Evolutionary conservation across 768 basidiomycete genomes (phyloP).

Genomic region (Serendipita vermifera): DNA sequence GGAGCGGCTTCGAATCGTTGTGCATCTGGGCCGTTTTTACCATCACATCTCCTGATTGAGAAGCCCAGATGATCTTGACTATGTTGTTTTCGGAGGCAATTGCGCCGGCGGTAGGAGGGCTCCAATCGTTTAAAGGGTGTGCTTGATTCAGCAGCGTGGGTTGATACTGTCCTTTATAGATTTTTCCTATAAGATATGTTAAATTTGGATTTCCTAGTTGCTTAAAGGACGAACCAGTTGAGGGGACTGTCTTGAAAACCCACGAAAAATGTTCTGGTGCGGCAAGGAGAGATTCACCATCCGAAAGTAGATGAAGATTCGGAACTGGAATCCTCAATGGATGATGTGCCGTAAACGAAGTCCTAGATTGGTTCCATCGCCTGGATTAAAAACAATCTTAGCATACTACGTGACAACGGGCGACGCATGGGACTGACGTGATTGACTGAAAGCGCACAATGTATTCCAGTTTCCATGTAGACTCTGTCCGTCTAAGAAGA

Average conservation of each 20-base stretch:
- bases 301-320: background rate
- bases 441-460: conserved; percentile 41
- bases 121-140: conserved; percentile 6
- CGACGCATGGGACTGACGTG: conserved; percentile 29
- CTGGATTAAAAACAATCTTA: conserved; percentile 26
- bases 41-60: conserved; percentile 51
- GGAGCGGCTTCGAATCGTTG: conserved; percentile 39
- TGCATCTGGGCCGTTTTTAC: conserved; percentile 43
- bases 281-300: background rate
- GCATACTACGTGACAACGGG: background rate
- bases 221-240: background rate
- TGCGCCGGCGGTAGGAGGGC: conserved; percentile 16
- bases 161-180: conserved; percentile 52
- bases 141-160: conserved; percentile 1
- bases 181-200: conserved; percentile 24
- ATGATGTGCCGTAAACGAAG: conserved; percentile 43
- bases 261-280: background rate
- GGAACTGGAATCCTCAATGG: background rate
- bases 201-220: background rate
- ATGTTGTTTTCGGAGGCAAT: conserved; percentile 51
- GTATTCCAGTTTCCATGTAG: conserved; percentile 60
- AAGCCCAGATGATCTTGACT: conserved; percentile 63
- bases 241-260: background rate
- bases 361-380: conserved; percentile 56
- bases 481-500: conserved; percentile 43